Evolutionary conservation across 331 rosid species (phyloP), one percentile per base, ranked within the genome.

Genomic region (Quercus lobata): DNA sequence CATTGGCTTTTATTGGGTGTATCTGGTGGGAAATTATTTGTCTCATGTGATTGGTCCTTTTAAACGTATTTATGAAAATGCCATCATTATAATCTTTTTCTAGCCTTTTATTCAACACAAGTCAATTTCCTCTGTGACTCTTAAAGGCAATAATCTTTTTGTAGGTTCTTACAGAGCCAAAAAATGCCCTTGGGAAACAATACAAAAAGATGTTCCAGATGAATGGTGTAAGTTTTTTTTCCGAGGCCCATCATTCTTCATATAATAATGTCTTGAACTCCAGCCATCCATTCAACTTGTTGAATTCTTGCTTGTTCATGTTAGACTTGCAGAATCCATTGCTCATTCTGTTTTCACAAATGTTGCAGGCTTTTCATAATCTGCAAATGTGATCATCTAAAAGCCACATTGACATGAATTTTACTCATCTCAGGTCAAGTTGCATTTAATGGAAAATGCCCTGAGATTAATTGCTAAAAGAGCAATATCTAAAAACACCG

Each of bases 111-210:
- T 18, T 16, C 11, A 57, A 17, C 4, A 5, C 44, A 44, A n/a
- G 24, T 19, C 60, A 27, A 55, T 57, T 57, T 76, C 78, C 63
- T 75, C 32, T 58, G 80, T 57, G 27, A 61, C 66, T 79, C 12
- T 79, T 62, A 57, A 69, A 21, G 29, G 37, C 81, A 57, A 78
- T 72, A 56, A 79, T 85, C 56, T 73, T 72, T n/a, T 73, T 74
- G n/a, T 80, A 95, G 99, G 99, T 93, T 63, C 90, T 95, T 71
- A 91, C 93, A 53, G 99, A 95, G 78, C 98, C 98, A 9, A 95
- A 91, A 84, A 95, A 93, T 87, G 94, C 99, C 81, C 86, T 95
- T 19, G 99, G 97, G 84, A 95, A 95, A 90, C 99, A 95, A 83
- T 95, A 95, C 88, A 91, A 83, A 87, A 95, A 88, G 88, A 90